These are phyloP conservation scores for Durio zibethinus DNA, from an alignment of 345 rosid species.

Conservation along the genomic window DNA sequence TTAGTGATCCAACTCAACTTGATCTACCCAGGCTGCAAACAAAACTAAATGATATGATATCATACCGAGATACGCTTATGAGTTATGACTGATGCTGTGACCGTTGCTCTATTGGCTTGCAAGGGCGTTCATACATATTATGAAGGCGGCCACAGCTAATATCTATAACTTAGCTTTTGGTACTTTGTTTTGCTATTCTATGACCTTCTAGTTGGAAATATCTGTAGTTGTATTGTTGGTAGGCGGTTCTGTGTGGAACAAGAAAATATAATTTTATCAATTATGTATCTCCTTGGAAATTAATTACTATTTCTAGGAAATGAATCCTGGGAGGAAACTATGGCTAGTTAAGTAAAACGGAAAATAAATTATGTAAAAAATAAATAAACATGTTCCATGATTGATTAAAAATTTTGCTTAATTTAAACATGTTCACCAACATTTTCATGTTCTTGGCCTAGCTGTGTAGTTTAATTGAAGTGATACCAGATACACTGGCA, in stretches of 20 bases:
- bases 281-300: neutral
- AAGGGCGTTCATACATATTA: neutral
- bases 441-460: neutral
- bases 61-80: neutral
- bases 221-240: neutral
- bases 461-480: neutral
- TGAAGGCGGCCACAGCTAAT: neutral
- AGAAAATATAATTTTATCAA: neutral
- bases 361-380: neutral
- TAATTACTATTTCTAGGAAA: neutral
- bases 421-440: neutral
- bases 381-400: neutral
- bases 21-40: conserved; percentile 23
- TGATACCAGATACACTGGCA: neutral
- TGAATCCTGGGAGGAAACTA: neutral
- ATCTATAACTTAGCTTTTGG: neutral
- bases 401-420: neutral
- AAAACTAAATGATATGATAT: conserved; percentile 14
- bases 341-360: conserved; percentile 12
- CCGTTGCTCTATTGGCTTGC: neutral
- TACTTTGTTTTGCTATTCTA: neutral
- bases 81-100: neutral
- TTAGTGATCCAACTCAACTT: conserved; percentile 3
- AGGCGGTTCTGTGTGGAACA: neutral
- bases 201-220: neutral